phyloP scores from a whole-genome alignment of 768 basidiomycete genomes.

The Strobilomyces confusus region DNA sequence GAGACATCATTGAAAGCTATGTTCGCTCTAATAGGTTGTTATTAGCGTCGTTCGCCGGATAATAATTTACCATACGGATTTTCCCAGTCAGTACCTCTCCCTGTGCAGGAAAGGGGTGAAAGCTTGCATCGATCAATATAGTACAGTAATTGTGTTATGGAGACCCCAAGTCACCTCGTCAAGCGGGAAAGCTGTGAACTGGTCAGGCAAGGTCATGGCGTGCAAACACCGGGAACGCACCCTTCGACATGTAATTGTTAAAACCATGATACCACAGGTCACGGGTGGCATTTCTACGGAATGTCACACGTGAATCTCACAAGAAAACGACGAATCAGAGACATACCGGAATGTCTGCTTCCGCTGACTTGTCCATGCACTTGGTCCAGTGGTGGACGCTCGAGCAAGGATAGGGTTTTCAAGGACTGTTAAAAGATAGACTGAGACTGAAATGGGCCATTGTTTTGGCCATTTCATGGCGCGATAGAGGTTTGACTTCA shows the following conservation, averaged over 20 bases:
- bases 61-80: constrained; percentile 57
- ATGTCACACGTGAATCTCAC: background rate
- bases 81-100: constrained; percentile 83
- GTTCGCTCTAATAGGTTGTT: constrained; percentile 51
- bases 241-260: constrained; percentile 81
- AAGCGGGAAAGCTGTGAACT: constrained; percentile 66
- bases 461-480: constrained; percentile 42
- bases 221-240: constrained; percentile 35
- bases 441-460: constrained; percentile 49
- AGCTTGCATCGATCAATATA: constrained; percentile 45
- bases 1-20: constrained; percentile 87
- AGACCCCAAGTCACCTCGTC: constrained; percentile 62
- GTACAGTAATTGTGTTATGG: constrained; percentile 1
- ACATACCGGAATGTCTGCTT: constrained; percentile 56
- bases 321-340: background rate
- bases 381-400: constrained; percentile 19
- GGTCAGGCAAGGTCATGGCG: constrained; percentile 19
- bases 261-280: constrained; percentile 91
- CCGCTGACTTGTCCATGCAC: constrained; percentile 53
- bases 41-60: constrained; percentile 10
- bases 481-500: constrained; percentile 3
- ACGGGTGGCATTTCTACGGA: constrained; percentile 59
- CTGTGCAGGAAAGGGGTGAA: constrained; percentile 83
- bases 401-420: constrained; percentile 22
- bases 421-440: constrained; percentile 37